Evolutionary conservation across 495 filamentous ascomycete genomes (phyloP).

Genomic region (Podospora pseudopauciseta): DNA sequence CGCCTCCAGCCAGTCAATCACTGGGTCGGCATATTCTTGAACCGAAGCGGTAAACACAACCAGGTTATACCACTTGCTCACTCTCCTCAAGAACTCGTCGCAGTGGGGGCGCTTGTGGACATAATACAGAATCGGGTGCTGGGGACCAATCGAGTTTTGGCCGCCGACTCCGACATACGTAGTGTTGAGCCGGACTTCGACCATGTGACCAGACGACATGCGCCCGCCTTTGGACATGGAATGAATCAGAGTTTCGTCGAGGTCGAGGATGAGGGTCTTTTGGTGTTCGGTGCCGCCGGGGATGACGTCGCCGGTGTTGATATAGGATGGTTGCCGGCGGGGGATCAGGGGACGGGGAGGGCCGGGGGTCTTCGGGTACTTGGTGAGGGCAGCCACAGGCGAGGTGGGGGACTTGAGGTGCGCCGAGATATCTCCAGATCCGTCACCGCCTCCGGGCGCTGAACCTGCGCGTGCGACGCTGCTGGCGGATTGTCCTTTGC

Average conservation of each 20-base stretch:
- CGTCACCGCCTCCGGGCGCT: slow-evolving; percentile 14
- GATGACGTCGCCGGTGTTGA: slow-evolving; percentile 44
- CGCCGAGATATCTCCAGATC: slow-evolving; percentile 40
- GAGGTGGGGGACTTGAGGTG: slow-evolving; percentile 89
- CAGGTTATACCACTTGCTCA: slow-evolving; percentile 96
- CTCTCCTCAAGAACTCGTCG: slow-evolving; percentile 91
- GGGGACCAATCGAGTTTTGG: slow-evolving; percentile 66
- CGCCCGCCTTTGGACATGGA: slow-evolving; percentile 93
- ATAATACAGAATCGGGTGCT: slow-evolving; percentile 97
- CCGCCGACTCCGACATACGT: slow-evolving; percentile 59
- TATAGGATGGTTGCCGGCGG: slow-evolving; percentile 77
- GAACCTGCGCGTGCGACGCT: slow-evolving; percentile 20
- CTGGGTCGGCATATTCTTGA: slow-evolving; percentile 97
- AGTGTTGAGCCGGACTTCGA: slow-evolving; percentile 85
- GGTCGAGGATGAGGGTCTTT: slow-evolving; percentile 92
- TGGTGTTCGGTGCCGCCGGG: slow-evolving; percentile 48
- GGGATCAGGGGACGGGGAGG: slow-evolving; percentile 90
- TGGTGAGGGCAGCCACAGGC: slow-evolving; percentile 71
- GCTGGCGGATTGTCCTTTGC: slow-evolving; percentile 46
- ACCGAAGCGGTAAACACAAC: slow-evolving; percentile 95
- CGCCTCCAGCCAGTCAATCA: slow-evolving; percentile 97
- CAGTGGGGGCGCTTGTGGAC: slow-evolving; percentile 96
- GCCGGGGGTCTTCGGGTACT: slow-evolving; percentile 82
- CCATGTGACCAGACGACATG: slow-evolving; percentile 97
- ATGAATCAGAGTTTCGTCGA: slow-evolving; percentile 97